phyloP scores from a whole-genome alignment of 2,329 filamentous ascomycete species.

The Apiospora rasikravindrae region DNA sequence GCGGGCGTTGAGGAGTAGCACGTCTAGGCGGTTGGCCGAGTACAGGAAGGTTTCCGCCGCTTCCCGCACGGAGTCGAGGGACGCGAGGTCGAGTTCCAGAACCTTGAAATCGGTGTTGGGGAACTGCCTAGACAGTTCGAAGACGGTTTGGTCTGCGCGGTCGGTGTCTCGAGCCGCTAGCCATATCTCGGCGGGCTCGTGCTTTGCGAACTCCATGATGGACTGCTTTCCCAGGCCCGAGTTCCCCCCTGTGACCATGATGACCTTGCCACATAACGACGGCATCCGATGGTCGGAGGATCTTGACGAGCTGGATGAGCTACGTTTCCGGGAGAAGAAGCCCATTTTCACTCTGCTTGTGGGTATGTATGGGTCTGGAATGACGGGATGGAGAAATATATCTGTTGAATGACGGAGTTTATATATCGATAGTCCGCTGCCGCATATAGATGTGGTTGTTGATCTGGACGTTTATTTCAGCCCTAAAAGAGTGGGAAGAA shows the following conservation, averaged over 20 bases:
- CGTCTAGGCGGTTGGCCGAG: slow-evolving; percentile 39
- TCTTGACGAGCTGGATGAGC: background rate
- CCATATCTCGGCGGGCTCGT: slow-evolving; percentile 5
- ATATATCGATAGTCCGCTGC: background rate
- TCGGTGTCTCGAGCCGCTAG: background rate
- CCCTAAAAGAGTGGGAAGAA: background rate
- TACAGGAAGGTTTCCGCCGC: slow-evolving; percentile 38
- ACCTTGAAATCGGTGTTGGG: background rate
- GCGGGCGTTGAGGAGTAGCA: slow-evolving; percentile 35
- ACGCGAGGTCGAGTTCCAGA: slow-evolving; percentile 44
- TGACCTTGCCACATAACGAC: background rate
- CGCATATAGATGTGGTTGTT: background rate
- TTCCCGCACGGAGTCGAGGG: slow-evolving; percentile 38
- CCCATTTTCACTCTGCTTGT: background rate
- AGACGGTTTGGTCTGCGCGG: background rate
- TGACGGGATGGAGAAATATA: background rate
- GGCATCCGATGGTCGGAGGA: background rate
- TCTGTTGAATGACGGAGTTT: background rate
- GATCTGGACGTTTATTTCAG: background rate
- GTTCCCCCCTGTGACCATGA: slow-evolving; percentile 7
- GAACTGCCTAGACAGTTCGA: slow-evolving; percentile 26
- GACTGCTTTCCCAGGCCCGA: background rate
- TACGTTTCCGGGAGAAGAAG: background rate
- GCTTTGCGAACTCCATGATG: slow-evolving; percentile 13
- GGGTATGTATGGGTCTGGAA: background rate